Base-by-base conservation (phyloP, 2,329 filamentous ascomycete genomes). In the Diplodia scrobiculata region DNA sequence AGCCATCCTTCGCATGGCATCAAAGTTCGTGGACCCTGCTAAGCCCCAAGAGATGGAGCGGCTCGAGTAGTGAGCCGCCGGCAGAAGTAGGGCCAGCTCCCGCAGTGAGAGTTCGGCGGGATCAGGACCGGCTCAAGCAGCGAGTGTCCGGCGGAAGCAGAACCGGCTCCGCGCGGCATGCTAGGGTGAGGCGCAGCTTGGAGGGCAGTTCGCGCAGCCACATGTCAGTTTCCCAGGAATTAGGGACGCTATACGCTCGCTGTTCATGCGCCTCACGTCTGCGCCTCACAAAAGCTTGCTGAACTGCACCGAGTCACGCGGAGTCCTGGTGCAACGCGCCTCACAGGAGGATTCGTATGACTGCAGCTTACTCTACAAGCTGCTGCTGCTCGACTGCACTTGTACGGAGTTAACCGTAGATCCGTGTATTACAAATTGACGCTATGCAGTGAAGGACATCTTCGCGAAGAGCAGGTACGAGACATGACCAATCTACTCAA, bases 121-220 rank as follows among this genome's bases (percentile, higher is more conserved):
- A 25, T 0, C 1, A 25, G 2, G 25, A 4, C 25, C 25, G 25
- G 25, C 25, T 25, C 25, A 25, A 25, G 25, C 25, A 25, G 25
- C 0, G 25, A 25, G 25, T 4, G 25, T 25, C 25, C 19, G 25
- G n/a, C 9, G 58, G 27, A 25, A 17, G 45, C 9, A 10, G 17
- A n/a, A 11, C 45, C 58, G 58, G 58, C 21, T 62, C 55, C 45
- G 29, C 41, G 58, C 58, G 58, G 41, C n/a, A 21, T 17, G 41
- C 25, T 48, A 62, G 38, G 17, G 55, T 27, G 58, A 47, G 34
- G 45, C 45, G 41, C 29, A 50, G 50, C 55, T 4, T 9, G 55
- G 58, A 29, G 36, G 45, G 17, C 19, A 11, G 10, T 51, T 51
- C 5, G 48, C 19, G 14, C 17, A 13, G 7, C 25, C 27, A 11